A percentile compares a stretch with the other conserved stretches of the same genome.
phyloP scores from a whole-genome alignment of 768 basidiomycete species.

The Tubosaeta sp. region DNA sequence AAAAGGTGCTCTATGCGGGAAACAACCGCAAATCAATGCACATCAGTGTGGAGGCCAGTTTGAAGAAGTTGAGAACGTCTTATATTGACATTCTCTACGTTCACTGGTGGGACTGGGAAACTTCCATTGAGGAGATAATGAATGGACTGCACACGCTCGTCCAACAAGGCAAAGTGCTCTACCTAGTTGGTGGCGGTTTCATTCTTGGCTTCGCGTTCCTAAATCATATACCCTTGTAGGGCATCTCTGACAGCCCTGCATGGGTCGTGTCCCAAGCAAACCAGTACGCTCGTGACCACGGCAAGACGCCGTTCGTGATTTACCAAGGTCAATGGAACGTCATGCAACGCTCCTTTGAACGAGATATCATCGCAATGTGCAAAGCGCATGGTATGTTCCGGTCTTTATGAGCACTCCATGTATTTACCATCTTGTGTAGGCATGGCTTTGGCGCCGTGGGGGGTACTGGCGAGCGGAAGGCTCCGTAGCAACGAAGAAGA shows the following conservation, averaged over 20 bases:
- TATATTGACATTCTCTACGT: constrained; percentile 23
- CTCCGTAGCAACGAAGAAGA: constrained; percentile 33
- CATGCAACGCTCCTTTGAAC: constrained; percentile 38
- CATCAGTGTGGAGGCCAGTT: constrained; percentile 32
- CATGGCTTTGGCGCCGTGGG: constrained; percentile 37
- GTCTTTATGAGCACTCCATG: not conserved
- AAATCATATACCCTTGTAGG: constrained; percentile 6
- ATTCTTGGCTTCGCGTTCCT: constrained; percentile 7
- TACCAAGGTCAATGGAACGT: constrained; percentile 39
- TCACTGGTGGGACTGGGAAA: constrained; percentile 36
- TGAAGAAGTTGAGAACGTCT: constrained; percentile 22
- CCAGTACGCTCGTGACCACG: constrained; percentile 39
- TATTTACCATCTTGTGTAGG: not conserved
- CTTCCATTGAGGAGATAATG: constrained; percentile 40
- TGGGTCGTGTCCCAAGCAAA: constrained; percentile 41
- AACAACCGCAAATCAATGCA: constrained; percentile 45
- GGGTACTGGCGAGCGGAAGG: constrained; percentile 33
- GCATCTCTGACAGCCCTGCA: constrained; percentile 34
- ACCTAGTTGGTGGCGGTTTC: constrained; percentile 19
- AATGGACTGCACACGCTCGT: constrained; percentile 35
- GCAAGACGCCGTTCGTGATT: constrained; percentile 41
- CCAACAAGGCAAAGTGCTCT: constrained; percentile 36
- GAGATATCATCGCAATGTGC: constrained; percentile 39
- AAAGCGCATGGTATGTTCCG: constrained; percentile 19
- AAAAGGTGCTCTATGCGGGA: constrained; percentile 42